Evolutionary conservation across 257 asterid species (phyloP).

Genomic region (Salvia hispanica): DNA sequence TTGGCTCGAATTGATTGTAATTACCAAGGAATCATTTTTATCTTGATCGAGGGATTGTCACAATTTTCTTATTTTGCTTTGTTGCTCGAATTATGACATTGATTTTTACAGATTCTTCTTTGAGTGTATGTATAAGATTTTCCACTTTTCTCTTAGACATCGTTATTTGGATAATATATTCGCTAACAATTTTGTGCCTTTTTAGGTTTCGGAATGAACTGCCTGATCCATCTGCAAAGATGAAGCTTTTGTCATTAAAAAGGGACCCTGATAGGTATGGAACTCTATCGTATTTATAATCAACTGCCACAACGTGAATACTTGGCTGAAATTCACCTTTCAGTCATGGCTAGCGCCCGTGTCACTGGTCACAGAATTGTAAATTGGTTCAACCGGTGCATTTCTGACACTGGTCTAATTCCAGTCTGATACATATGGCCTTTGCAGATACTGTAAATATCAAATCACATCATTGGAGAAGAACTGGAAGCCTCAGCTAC

Average conservation of each 20-base stretch:
- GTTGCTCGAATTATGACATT: too few species aligned
- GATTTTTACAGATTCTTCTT: too few species aligned
- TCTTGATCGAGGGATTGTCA: too few species aligned
- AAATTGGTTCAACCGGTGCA: neutral
- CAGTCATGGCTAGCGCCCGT: neutral
- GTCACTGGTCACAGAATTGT: constrained; percentile 20
- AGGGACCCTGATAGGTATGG: constrained; percentile 88
- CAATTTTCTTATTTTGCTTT: too few species aligned
- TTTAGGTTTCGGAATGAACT: constrained; percentile 94
- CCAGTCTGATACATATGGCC: constrained; percentile 6
- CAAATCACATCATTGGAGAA: constrained; percentile 86
- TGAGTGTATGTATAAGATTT: too few species aligned
- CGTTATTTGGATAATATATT: constrained; percentile 9
- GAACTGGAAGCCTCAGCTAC: constrained; percentile 84
- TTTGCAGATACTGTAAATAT: constrained; percentile 84
- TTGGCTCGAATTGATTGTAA: constrained; percentile 9
- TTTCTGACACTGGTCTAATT: constrained; percentile 10
- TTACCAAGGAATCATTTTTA: neutral
- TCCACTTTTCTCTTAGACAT: neutral
- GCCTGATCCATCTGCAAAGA: constrained; percentile 97
- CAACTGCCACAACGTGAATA: neutral
- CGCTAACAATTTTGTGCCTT: constrained; percentile 31
- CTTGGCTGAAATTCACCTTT: constrained; percentile 10
- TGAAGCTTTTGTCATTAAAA: constrained; percentile 73
- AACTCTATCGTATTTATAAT: constrained; percentile 10